A percentile compares a stretch with the other conserved stretches of the same genome.
phyloP scores from a whole-genome alignment of 768 basidiomycete genomes.

The button mushroom (Agaricus bisporus) region DNA sequence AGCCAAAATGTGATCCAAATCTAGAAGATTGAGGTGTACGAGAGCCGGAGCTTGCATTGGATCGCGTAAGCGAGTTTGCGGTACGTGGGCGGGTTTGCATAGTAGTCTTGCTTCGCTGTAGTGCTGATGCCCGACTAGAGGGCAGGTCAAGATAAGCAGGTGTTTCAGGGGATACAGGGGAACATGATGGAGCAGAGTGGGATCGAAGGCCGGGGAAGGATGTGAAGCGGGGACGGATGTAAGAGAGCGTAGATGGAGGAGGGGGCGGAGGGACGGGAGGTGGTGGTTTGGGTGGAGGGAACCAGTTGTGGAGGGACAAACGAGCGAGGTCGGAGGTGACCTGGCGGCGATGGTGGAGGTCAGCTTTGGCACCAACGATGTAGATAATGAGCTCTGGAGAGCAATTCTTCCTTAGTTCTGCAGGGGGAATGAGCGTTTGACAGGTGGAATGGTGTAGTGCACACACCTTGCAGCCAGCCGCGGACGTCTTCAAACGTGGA shows the following conservation, averaged over 20 bases:
- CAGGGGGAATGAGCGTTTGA: slow-evolving; percentile 13
- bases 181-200: slow-evolving; percentile 41
- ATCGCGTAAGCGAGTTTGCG: slow-evolving; percentile 39
- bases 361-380: slow-evolving; percentile 92
- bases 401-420: slow-evolving; percentile 89
- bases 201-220: slow-evolving; percentile 65
- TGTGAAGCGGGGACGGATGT: slow-evolving; percentile 74
- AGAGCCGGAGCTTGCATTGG: slow-evolving; percentile 40
- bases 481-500: slow-evolving; percentile 86
- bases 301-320: slow-evolving; percentile 82
- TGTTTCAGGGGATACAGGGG: slow-evolving; percentile 47
- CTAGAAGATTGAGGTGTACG: slow-evolving; percentile 50
- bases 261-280: slow-evolving; percentile 57
- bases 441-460: slow-evolving; percentile 14
- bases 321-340: slow-evolving; percentile 80
- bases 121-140: slow-evolving; percentile 42
- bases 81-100: slow-evolving; percentile 40
- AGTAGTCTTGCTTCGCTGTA: slow-evolving; percentile 47
- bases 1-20: slow-evolving; percentile 52
- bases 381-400: slow-evolving; percentile 86
- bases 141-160: slow-evolving; percentile 62
- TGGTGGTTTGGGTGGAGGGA: slow-evolving; percentile 72
- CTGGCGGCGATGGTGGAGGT: slow-evolving; percentile 64
- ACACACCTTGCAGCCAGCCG: slow-evolving; percentile 83
- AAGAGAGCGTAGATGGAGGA: slow-evolving; percentile 55